Evolutionary conservation across 2,329 filamentous ascomycete species (phyloP).

Genomic region (Sporothrix protearum): DNA sequence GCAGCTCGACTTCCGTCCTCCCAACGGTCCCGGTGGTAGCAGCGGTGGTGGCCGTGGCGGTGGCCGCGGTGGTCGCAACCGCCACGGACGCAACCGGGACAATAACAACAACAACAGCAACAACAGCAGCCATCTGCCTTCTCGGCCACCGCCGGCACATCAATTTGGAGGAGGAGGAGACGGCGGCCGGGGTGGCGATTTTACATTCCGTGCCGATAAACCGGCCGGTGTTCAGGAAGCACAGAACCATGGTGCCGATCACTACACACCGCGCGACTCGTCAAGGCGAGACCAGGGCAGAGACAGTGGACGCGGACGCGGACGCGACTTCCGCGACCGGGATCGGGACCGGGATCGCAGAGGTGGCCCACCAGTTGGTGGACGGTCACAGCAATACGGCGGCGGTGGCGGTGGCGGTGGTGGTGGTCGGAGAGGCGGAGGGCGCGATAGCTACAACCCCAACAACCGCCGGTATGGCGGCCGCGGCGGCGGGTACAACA

Average conservation of each 20-base stretch:
- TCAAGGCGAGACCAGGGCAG: constrained; percentile 28
- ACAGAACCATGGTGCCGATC: constrained; percentile 46
- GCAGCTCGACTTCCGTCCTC: constrained; percentile 20
- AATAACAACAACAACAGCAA: constrained; percentile 3
- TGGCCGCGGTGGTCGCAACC: constrained; percentile 11
- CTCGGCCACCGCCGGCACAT: not conserved
- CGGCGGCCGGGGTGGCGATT: constrained; percentile 43
- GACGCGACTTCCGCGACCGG: constrained; percentile 16
- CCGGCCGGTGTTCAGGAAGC: constrained; percentile 48
- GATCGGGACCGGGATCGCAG: constrained; percentile 7
- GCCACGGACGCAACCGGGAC: constrained; percentile 8
- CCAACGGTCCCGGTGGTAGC: constrained; percentile 10
- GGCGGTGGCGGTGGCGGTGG: not conserved
- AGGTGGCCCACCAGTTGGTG: not conserved
- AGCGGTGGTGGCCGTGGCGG: constrained; percentile 7
- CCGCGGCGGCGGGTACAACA: constrained; percentile 10
- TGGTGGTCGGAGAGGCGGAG: too few species aligned
- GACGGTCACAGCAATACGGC: constrained; percentile 21
- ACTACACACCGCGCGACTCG: constrained; percentile 36
- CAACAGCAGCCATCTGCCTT: not conserved
- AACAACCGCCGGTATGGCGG: constrained; percentile 17
- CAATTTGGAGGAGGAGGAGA: not conserved
- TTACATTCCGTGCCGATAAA: constrained; percentile 54
- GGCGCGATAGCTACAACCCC: constrained; percentile 20
- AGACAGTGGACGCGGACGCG: constrained; percentile 5